These are phyloP conservation scores for Endocladia muricata DNA, from an alignment of 31 red algal species.

Conservation along the genomic window DNA sequence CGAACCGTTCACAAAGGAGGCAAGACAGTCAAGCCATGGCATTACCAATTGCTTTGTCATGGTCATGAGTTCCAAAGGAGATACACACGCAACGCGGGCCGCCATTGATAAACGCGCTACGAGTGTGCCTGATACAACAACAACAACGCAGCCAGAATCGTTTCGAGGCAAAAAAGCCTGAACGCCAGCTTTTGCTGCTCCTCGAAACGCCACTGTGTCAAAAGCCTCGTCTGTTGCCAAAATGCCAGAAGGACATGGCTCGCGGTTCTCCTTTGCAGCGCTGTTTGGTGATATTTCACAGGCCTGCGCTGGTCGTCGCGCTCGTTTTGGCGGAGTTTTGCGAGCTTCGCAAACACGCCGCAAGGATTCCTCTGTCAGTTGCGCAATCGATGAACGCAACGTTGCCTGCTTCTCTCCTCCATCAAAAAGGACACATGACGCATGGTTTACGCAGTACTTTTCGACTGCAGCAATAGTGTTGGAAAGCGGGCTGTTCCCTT, in stretches of 20 bases:
- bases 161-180: background rate
- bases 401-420: background rate
- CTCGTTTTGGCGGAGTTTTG: background rate
- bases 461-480: conserved; percentile 28
- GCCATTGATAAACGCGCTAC: conserved; percentile 12
- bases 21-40: conserved; percentile 39
- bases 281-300: too few relatives aligned
- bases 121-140: conserved; percentile 18
- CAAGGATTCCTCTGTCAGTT: conserved; percentile 15
- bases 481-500: conserved; percentile 10
- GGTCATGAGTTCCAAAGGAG: conserved; percentile 11
- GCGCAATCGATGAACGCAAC: background rate
- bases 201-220: too few relatives aligned
- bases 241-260: too few relatives aligned
- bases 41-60: conserved; percentile 4
- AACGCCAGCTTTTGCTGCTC: too few relatives aligned
- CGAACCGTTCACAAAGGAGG: background rate
- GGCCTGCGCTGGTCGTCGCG: too few relatives aligned
- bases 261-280: too few relatives aligned
- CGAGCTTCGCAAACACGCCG: conserved; percentile 1
- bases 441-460: conserved; percentile 46
- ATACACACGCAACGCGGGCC: background rate
- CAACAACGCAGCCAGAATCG: conserved; percentile 13
- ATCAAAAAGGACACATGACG: background rate
- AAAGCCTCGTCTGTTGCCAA: too few relatives aligned